Percentiles rank a stretch among this genome's conserved stretches.
These are phyloP conservation scores for Alternaria alternata DNA, from an alignment of 2,329 filamentous ascomycete genomes.

Conservation along the genomic window DNA sequence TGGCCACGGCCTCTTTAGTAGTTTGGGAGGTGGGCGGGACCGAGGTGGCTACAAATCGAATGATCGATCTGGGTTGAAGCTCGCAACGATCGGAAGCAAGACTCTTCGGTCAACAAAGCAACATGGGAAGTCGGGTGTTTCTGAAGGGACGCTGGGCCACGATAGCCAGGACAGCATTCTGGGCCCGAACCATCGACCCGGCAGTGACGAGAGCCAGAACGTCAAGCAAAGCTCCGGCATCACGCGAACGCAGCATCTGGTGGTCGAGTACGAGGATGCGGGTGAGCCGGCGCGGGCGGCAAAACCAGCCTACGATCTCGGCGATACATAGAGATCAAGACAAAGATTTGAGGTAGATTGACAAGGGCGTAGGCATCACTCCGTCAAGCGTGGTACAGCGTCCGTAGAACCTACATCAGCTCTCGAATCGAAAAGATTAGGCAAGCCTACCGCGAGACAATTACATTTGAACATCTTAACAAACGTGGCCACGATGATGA, in stretches of 20 bases:
- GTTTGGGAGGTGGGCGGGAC: neutral
- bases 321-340: neutral
- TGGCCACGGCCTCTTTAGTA: neutral
- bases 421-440: too few relatives aligned
- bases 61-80: neutral
- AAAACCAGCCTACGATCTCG: neutral
- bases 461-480: too few relatives aligned
- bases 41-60: neutral
- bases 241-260: neutral
- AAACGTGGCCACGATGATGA: too few relatives aligned
- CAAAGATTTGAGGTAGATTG: neutral
- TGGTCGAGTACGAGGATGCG: conserved; percentile 1
- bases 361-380: neutral
- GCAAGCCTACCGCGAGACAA: too few relatives aligned
- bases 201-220: neutral
- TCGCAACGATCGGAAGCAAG: neutral
- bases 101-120: neutral
- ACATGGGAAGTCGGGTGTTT: neutral
- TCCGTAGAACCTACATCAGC: neutral
- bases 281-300: neutral
- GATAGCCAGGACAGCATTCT: conserved; percentile 1
- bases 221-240: neutral
- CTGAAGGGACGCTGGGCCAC: neutral
- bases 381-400: neutral
- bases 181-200: neutral